phyloP scores from a whole-genome alignment of 345 rosid species.

The Populus tremula region DNA sequence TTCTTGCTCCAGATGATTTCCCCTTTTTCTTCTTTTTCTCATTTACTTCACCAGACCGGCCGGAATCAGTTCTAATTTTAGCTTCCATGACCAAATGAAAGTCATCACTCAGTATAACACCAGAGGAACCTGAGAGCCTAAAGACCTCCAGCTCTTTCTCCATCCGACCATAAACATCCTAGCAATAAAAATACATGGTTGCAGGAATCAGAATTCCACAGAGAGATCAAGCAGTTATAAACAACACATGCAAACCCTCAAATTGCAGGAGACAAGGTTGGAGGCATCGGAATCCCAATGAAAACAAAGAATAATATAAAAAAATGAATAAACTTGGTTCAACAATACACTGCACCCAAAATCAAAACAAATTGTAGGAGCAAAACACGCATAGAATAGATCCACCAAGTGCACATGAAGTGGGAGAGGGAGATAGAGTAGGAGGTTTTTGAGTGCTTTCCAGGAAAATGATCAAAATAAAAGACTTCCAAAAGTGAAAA shows the following conservation, averaged over 20 bases:
- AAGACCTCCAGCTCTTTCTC: constrained; percentile 73
- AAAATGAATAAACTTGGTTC: too few species aligned
- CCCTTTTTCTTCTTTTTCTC: constrained; percentile 81
- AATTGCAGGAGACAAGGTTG: neutral
- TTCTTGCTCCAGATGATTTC: constrained; percentile 56
- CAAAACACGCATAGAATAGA: neutral
- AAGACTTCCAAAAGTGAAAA: neutral
- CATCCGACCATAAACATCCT: constrained; percentile 70
- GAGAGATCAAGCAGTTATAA: constrained; percentile 5
- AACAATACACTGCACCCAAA: too few species aligned
- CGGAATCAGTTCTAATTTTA: constrained; percentile 42
- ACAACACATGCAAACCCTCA: neutral
- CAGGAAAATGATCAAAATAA: neutral
- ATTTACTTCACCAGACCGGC: constrained; percentile 42
- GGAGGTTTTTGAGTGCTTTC: neutral
- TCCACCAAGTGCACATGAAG: too few species aligned
- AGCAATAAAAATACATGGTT: constrained; percentile 23
- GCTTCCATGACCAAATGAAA: constrained; percentile 35
- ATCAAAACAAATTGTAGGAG: neutral
- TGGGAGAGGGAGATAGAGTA: too few species aligned
- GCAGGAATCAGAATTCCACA: constrained; percentile 24
- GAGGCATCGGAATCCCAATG: neutral
- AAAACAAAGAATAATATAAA: neutral
- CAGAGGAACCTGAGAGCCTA: constrained; percentile 47
- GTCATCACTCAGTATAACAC: constrained; percentile 31